phyloP scores from a whole-genome alignment of 768 basidiomycete species.

The Tephrocybe sp. region DNA sequence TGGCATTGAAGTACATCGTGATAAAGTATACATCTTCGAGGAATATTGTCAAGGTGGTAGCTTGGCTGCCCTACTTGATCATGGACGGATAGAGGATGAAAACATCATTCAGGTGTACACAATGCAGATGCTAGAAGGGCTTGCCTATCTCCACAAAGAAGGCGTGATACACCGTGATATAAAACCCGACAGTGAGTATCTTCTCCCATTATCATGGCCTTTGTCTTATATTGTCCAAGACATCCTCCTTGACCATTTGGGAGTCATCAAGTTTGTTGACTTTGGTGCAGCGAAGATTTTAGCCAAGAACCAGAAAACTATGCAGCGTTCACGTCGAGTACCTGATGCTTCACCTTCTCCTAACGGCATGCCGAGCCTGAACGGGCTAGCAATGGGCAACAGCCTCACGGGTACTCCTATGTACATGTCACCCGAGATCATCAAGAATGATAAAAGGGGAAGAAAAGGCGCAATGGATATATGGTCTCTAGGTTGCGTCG shows the following conservation, averaged over 20 bases:
- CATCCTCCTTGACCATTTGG: slow-evolving; percentile 85
- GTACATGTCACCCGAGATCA: slow-evolving; percentile 99
- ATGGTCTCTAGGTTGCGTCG: slow-evolving; percentile 97
- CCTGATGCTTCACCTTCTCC: slow-evolving; percentile 35
- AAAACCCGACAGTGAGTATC: slow-evolving; percentile 91
- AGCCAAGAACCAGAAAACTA: slow-evolving; percentile 82
- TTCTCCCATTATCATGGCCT: not conserved
- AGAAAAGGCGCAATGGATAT: slow-evolving; percentile 96
- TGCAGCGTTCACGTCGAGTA: slow-evolving; percentile 67
- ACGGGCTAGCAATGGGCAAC: slow-evolving; percentile 63
- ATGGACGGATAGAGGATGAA: slow-evolving; percentile 95
- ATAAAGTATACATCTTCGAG: slow-evolving; percentile 98
- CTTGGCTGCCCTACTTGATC: slow-evolving; percentile 81
- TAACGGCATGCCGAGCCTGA: slow-evolving; percentile 32
- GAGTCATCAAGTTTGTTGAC: slow-evolving; percentile 95
- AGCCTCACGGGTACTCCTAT: slow-evolving; percentile 96
- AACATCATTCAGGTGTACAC: slow-evolving; percentile 94
- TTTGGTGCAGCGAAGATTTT: slow-evolving; percentile 97
- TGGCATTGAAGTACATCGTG: slow-evolving; percentile 97
- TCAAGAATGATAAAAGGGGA: slow-evolving; percentile 88
- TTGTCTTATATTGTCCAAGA: slow-evolving; percentile 47
- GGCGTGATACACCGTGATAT: slow-evolving; percentile 95
- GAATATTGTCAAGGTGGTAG: slow-evolving; percentile 98
- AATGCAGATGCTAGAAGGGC: slow-evolving; percentile 93
- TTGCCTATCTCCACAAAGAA: slow-evolving; percentile 90